Conservation (phyloP, 2,329 filamentous ascomycete species). For the Chlorencoelia australis region DNA sequence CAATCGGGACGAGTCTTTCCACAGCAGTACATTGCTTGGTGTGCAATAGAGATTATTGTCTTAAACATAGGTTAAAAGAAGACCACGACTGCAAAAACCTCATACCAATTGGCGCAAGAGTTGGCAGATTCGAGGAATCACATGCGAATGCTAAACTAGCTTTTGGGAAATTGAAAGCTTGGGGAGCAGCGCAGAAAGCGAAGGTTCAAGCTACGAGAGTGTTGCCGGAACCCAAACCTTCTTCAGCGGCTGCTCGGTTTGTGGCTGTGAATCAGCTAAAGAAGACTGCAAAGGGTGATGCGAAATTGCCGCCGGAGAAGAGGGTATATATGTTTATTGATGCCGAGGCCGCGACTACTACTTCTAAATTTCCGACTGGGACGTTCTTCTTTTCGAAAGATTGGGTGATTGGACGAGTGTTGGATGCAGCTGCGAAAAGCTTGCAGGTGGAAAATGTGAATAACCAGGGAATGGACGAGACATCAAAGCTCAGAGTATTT, state of each 20-base stretch:
- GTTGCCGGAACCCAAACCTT: slow-evolving; percentile 53
- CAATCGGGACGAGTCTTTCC: slow-evolving; percentile 55
- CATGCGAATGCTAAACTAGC: slow-evolving; percentile 62
- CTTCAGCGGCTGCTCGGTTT: slow-evolving; percentile 52
- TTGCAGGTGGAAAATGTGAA: slow-evolving; percentile 78
- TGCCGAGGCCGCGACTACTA: slow-evolving; percentile 77
- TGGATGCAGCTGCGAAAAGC: slow-evolving; percentile 68
- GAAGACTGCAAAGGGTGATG: slow-evolving; percentile 81
- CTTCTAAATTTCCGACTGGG: slow-evolving; percentile 70
- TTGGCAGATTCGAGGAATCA: slow-evolving; percentile 35
- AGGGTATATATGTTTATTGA: slow-evolving; percentile 87
- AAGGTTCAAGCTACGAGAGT: slow-evolving; percentile 32
- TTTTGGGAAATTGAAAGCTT: slow-evolving; percentile 66
- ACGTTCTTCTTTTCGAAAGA: slow-evolving; percentile 73
- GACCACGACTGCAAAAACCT: slow-evolving; percentile 81
- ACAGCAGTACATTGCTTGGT: slow-evolving; percentile 61
- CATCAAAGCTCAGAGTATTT: slow-evolving; percentile 75
- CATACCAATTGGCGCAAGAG: slow-evolving; percentile 44
- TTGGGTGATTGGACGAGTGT: slow-evolving; percentile 78
- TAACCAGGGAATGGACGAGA: slow-evolving; percentile 65
- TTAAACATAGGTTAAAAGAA: slow-evolving; percentile 66
- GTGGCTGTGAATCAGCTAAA: slow-evolving; percentile 71
- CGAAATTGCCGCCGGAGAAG: slow-evolving; percentile 69
- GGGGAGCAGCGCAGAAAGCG: slow-evolving; percentile 67
- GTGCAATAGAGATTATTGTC: slow-evolving; percentile 67